These are phyloP conservation scores for Globisporangium middletonii DNA, from an alignment of 352 stramenopile genomes.

Conservation along the genomic window DNA sequence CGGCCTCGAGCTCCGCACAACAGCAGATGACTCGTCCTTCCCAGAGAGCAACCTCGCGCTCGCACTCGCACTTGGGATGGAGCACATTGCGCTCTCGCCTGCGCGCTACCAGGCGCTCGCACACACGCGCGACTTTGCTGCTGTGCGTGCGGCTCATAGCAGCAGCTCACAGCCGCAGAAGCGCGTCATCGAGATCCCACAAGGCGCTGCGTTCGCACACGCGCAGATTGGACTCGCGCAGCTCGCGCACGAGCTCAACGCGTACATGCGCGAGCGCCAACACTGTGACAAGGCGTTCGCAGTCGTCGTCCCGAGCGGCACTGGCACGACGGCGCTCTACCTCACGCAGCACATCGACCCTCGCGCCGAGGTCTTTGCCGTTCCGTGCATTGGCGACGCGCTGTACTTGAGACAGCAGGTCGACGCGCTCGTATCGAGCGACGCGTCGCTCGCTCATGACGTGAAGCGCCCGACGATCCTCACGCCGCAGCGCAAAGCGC, in stretches of 20 bases:
- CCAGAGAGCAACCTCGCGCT: constrained; percentile 33
- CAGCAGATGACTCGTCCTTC: neutral
- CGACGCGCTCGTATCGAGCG: constrained; percentile 24
- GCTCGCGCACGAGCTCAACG: constrained; percentile 69
- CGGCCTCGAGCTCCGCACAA: constrained; percentile 15
- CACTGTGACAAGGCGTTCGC: constrained; percentile 29
- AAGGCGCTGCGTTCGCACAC: constrained; percentile 61
- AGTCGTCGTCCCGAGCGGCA: constrained; percentile 69
- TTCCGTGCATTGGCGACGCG: constrained; percentile 69
- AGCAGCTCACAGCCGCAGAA: neutral
- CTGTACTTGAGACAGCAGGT: constrained; percentile 60
- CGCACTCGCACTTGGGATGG: constrained; percentile 55
- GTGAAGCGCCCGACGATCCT: constrained; percentile 34
- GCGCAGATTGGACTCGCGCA: constrained; percentile 49
- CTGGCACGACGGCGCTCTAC: constrained; percentile 75
- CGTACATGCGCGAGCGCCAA: constrained; percentile 25
- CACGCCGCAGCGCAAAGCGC: constrained; percentile 36
- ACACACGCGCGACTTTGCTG: constrained; percentile 30
- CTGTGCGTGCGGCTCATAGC: constrained; percentile 5
- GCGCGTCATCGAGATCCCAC: constrained; percentile 43
- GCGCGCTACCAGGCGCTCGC: constrained; percentile 44
- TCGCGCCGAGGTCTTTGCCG: constrained; percentile 31
- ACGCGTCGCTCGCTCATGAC: constrained; percentile 5
- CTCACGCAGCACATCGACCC: constrained; percentile 57
- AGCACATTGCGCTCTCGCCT: constrained; percentile 39